Evolutionary conservation across 805 yeast genomes (phyloP).

Genomic region (Saccharomycopsis oosterbeekiorum): DNA sequence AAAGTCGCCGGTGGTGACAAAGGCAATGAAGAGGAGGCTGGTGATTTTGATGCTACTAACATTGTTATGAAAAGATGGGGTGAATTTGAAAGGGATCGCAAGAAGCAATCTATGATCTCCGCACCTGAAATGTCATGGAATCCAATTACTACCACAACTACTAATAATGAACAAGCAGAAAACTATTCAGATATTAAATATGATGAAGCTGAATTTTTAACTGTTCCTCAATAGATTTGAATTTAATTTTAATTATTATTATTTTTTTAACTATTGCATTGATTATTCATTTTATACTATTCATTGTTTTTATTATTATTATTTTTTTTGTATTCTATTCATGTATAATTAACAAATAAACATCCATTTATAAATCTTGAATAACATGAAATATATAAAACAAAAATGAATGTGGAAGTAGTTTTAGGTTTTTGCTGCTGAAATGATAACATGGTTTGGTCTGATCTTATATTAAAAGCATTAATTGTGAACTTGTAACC

Average conservation of each 20-base stretch:
- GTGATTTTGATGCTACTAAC: slow-evolving; percentile 83
- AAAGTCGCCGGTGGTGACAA: slow-evolving; percentile 58
- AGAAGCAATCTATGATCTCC: slow-evolving; percentile 3
- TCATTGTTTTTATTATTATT: not conserved
- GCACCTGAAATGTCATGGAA: slow-evolving; percentile 34
- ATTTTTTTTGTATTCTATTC: not conserved
- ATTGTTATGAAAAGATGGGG: slow-evolving; percentile 92
- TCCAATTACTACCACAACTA: slow-evolving; percentile 25
- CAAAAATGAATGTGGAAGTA: not conserved
- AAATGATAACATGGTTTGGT: too few relatives aligned
- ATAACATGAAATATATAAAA: not conserved
- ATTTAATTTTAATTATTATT: too few relatives aligned
- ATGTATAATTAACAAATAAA: not conserved
- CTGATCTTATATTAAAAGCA: too few relatives aligned
- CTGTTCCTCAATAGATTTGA: not conserved
- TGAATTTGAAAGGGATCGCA: slow-evolving; percentile 72
- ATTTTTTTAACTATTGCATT: not conserved
- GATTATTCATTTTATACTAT: not conserved
- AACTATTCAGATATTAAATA: not conserved
- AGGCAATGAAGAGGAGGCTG: slow-evolving; percentile 59
- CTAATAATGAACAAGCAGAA: not conserved
- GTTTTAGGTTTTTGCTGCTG: not conserved
- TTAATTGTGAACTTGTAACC: too few relatives aligned
- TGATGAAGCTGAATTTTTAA: not conserved
- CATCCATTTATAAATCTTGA: not conserved